phyloP scores from a whole-genome alignment of 73 alveolate species.

The Blepharisma japonicum region DNA sequence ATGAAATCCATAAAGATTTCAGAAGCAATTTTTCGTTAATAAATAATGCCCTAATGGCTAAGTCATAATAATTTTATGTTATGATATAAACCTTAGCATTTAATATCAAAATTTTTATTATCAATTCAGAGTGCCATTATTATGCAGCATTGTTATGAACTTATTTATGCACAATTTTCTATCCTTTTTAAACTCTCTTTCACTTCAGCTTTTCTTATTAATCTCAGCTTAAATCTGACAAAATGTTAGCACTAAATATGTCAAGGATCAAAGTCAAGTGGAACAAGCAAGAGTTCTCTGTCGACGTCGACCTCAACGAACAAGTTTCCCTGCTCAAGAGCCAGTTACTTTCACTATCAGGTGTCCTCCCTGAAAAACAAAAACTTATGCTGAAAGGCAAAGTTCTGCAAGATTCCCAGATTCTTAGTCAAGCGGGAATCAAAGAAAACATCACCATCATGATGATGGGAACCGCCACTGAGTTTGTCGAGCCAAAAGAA shows the following conservation, averaged over 20 bases:
- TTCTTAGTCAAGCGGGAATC: conserved; percentile 45
- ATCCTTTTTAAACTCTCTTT: no score
- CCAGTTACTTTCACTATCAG: conserved; percentile 54
- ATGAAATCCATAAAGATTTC: no score
- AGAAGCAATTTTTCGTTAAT: no score
- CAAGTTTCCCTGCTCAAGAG: conserved; percentile 45
- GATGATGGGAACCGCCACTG: conserved; percentile 90
- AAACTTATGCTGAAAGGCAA: conserved; percentile 87
- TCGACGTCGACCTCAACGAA: conserved; percentile 41
- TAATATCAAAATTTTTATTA: no score
- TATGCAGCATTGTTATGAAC: no score
- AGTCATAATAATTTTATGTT: no score
- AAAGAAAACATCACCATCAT: conserved; percentile 59
- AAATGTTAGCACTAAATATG: neutral
- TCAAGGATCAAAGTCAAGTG: conserved; percentile 53
- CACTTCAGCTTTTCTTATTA: no score
- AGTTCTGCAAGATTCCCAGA: conserved; percentile 49
- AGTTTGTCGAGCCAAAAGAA: conserved; percentile 54
- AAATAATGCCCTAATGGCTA: no score
- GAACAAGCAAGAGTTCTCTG: conserved; percentile 51
- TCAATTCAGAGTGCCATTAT: no score
- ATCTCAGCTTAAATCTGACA: no score
- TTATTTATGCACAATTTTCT: no score
- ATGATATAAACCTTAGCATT: no score
- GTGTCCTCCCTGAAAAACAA: conserved; percentile 87